phyloP scores from a whole-genome alignment of 1,284 basidiomycete genomes.

The Xerocomus minutiporus region DNA sequence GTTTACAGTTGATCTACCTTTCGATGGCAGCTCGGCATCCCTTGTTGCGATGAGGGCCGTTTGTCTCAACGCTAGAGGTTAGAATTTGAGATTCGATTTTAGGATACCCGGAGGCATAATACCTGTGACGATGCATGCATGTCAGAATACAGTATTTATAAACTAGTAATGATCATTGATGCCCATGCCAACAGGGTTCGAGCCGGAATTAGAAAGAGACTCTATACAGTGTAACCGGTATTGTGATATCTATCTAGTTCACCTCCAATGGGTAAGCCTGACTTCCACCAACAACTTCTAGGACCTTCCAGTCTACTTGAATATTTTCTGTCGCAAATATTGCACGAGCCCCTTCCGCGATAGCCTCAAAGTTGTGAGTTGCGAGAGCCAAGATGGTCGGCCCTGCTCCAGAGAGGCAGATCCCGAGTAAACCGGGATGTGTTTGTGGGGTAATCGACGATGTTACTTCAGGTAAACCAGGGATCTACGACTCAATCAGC shows the following conservation, averaged over 20 bases:
- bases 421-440: slow-evolving; percentile 92
- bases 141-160: slow-evolving; percentile 14
- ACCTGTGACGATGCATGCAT: slow-evolving; percentile 16
- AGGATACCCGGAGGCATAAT: slow-evolving; percentile 21
- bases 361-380: slow-evolving; percentile 75
- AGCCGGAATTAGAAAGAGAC: too few species aligned
- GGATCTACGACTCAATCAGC: slow-evolving; percentile 59
- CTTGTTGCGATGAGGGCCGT: slow-evolving; percentile 77
- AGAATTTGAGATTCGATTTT: slow-evolving; percentile 12
- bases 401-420: slow-evolving; percentile 96
- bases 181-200: neutral
- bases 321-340: slow-evolving; percentile 74
- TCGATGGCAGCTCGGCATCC: slow-evolving; percentile 59
- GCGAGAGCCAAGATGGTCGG: slow-evolving; percentile 98
- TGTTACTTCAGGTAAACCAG: slow-evolving; percentile 89
- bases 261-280: slow-evolving; percentile 23
- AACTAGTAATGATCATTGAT: slow-evolving; percentile 19
- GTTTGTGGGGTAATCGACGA: slow-evolving; percentile 81
- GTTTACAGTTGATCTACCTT: slow-evolving; percentile 80
- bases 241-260: slow-evolving; percentile 16
- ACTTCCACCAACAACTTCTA: slow-evolving; percentile 59
- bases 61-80: slow-evolving; percentile 73
- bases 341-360: slow-evolving; percentile 74
- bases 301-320: slow-evolving; percentile 78
- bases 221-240: neutral